Base-by-base conservation (phyloP, 345 rosid species). In the Salix brachista region DNA sequence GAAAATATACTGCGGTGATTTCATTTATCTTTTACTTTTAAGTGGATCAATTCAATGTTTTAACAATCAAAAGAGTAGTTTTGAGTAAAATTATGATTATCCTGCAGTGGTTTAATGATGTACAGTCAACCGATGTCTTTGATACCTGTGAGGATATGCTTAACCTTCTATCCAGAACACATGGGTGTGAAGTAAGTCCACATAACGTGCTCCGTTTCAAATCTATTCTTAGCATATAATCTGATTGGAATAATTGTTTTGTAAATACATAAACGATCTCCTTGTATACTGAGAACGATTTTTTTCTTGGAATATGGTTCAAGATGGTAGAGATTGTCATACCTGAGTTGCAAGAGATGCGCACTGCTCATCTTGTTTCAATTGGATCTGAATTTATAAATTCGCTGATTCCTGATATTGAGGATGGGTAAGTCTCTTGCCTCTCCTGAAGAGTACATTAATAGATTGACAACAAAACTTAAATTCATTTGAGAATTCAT, bases 71-170 rank as follows among this genome's bases (percentile, higher is more conserved):
- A 37, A 41, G 56, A 8, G n/a, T 41, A 68, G 25, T 44, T 75
- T 41, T 64, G 46, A 42, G 46, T 67, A 66, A 39, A 37, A 66
- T 77, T 36, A 71, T 69, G 61, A 65, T 66, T 81, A 17, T n/a
- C 37, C 28, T 85, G 83, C 91, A 94, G 97, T 94, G 97, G 98
- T 94, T 91, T 85, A 88, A 94, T 73, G 97, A 94, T 86, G 98
- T 94, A 3, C 80, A 80, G 77, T 87, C 97, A 39, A 88, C 86
- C 79, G 97, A 90, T 37, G 86, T 94, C 75, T 88, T 90, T 14
- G 88, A 90, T 76, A 88, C 81, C 80, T 93, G 98, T 75, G 97
- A 89, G 84, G 88, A 93, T 76, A 81, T 87, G 69, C 89, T 93
- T 66, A 82, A 78, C 70, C 90, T 80, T 78, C 82, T 93, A 39